These are phyloP conservation scores for Candida patagonica DNA, from an alignment of 805 yeast species.

Conservation along the genomic window DNA sequence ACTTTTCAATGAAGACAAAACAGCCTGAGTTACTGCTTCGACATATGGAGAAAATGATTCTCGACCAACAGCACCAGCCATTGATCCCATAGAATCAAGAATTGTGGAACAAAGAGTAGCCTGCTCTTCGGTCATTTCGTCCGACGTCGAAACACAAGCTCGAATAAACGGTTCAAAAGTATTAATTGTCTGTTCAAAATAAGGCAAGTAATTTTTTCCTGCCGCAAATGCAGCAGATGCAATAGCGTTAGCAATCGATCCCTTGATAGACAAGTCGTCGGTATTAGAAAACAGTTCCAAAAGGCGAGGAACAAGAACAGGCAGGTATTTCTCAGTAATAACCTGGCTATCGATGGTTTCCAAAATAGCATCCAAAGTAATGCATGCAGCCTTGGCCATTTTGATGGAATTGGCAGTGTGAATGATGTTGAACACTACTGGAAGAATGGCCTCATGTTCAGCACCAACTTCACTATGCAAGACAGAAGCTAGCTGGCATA, in stretches of 20 bases:
- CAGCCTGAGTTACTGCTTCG: constrained; percentile 79
- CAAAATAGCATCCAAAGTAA: constrained; percentile 82
- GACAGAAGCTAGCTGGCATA: constrained; percentile 70
- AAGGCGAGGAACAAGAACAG: constrained; percentile 82
- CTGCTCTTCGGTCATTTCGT: constrained; percentile 80
- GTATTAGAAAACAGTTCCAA: constrained; percentile 75
- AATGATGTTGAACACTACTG: constrained; percentile 77
- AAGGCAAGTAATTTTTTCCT: constrained; percentile 80
- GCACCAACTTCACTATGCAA: constrained; percentile 78
- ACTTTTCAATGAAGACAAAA: constrained; percentile 67
- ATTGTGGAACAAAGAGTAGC: constrained; percentile 86
- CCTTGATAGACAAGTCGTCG: constrained; percentile 39
- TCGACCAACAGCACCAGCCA: constrained; percentile 95
- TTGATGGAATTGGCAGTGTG: constrained; percentile 75
- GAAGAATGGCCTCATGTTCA: constrained; percentile 73
- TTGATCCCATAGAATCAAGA: constrained; percentile 85
- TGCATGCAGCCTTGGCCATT: constrained; percentile 84
- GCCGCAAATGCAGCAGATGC: constrained; percentile 97
- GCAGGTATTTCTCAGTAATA: constrained; percentile 64
- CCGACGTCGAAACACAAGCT: constrained; percentile 48
- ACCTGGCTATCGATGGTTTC: constrained; percentile 88
- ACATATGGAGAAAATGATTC: constrained; percentile 80
- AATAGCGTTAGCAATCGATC: constrained; percentile 80
- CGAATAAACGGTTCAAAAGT: constrained; percentile 57
- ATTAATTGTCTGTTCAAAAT: constrained; percentile 71